phyloP scores from a whole-genome alignment of 1,139 yeast genomes.

The Blastobotrys aristatus region DNA sequence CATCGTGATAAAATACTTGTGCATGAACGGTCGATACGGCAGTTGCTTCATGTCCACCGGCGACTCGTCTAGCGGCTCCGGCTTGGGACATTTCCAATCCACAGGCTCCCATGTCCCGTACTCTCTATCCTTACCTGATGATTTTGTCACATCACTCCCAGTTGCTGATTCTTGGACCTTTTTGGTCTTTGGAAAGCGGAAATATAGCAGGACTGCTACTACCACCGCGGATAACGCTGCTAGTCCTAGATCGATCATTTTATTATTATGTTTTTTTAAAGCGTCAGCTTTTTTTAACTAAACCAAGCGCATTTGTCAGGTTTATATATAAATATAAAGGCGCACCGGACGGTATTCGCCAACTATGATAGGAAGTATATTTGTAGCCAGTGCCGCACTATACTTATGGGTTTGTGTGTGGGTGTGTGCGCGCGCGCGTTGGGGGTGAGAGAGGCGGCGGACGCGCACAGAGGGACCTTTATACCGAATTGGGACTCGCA shows the following conservation, averaged over 20 bases:
- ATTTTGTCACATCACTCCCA: neutral
- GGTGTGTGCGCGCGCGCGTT: too few species aligned
- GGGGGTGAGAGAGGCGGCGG: too few species aligned
- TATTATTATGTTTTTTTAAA: too few species aligned
- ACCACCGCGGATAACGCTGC: neutral
- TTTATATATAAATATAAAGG: too few species aligned
- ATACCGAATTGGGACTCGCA: slow-evolving; percentile 1
- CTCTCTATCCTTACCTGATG: slow-evolving; percentile 24
- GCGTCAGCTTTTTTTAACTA: too few species aligned
- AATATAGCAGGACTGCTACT: neutral
- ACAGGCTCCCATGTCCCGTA: slow-evolving; percentile 52
- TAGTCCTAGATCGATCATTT: neutral
- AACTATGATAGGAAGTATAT: neutral
- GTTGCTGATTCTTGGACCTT: neutral
- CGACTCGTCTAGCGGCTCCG: slow-evolving; percentile 48
- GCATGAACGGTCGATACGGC: slow-evolving; percentile 57
- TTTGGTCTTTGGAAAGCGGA: neutral
- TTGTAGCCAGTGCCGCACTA: too few species aligned
- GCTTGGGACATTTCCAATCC: slow-evolving; percentile 45
- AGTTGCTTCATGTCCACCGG: slow-evolving; percentile 48
- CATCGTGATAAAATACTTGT: slow-evolving; percentile 63
- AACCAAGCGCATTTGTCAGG: too few species aligned
- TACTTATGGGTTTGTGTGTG: too few species aligned
- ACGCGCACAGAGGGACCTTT: neutral
- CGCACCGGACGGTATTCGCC: too few species aligned